Evolutionary conservation across 176 grass and related monocot species (phyloP).

Genomic region (Oryza coarctata): DNA sequence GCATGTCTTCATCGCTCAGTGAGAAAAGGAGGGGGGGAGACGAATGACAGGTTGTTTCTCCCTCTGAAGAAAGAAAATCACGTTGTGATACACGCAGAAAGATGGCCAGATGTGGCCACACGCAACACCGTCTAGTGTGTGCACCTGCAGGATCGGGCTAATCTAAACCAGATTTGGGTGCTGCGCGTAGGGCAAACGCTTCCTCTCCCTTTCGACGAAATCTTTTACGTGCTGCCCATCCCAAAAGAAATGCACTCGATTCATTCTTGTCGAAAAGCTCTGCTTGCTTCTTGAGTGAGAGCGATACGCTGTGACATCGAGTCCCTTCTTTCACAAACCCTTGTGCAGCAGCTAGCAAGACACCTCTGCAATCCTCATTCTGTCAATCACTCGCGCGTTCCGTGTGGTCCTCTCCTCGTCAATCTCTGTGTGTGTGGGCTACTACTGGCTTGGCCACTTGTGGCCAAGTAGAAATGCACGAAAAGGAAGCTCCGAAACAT

Average conservation of each 20-base stretch:
- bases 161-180: background rate
- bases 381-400: constrained; percentile 11
- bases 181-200: constrained; percentile 58
- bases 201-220: constrained; percentile 7
- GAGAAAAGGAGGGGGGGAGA: background rate
- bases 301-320: background rate
- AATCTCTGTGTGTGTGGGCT: constrained; percentile 1
- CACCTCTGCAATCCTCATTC: constrained; percentile 19
- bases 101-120: background rate
- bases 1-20: background rate
- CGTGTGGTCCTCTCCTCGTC: constrained; percentile 36
- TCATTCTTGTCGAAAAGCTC: constrained; percentile 37
- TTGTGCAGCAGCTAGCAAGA: background rate
- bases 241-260: constrained; percentile 28
- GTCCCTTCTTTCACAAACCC: background rate
- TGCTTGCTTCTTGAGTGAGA: constrained; percentile 2
- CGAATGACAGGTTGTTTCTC: background rate
- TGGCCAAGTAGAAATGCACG: background rate
- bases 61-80: background rate
- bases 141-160: background rate
- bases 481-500: background rate
- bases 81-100: constrained; percentile 14
- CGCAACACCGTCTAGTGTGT: background rate
- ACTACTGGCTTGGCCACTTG: background rate
- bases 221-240: constrained; percentile 38